These are phyloP conservation scores for Wilhelminamyces savonicus DNA, from an alignment of 805 yeast species.

Conservation along the genomic window DNA sequence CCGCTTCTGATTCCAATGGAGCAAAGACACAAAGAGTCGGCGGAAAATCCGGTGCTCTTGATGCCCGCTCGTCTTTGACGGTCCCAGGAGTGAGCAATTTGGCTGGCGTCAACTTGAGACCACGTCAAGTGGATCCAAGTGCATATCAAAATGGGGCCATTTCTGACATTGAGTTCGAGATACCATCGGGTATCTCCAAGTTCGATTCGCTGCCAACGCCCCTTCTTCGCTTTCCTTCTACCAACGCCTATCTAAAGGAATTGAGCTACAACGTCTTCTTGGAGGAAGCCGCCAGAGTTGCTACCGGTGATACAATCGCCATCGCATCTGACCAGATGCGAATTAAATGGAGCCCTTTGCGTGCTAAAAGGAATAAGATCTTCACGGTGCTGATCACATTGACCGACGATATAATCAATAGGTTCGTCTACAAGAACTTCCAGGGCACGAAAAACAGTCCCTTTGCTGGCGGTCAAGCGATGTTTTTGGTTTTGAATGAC, in stretches of 20 bases:
- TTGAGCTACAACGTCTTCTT: slow-evolving; percentile 56
- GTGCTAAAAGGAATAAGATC: slow-evolving; percentile 32
- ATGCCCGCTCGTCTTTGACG: too few relatives aligned
- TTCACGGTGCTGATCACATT: slow-evolving; percentile 36
- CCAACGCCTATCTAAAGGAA: slow-evolving; percentile 49
- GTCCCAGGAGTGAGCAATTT: too few relatives aligned
- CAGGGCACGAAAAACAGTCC: slow-evolving; percentile 52
- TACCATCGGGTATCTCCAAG: slow-evolving; percentile 23
- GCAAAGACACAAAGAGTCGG: not conserved
- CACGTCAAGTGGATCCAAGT: too few relatives aligned
- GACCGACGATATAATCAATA: slow-evolving; percentile 43
- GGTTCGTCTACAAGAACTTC: slow-evolving; percentile 45
- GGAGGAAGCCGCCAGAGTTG: slow-evolving; percentile 44
- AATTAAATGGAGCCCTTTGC: slow-evolving; percentile 46
- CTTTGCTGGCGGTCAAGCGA: slow-evolving; percentile 51
- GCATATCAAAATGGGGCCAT: too few relatives aligned
- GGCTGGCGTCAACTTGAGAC: too few relatives aligned
- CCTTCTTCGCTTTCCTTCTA: slow-evolving; percentile 40
- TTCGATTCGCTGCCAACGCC: slow-evolving; percentile 36
- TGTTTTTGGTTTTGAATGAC: slow-evolving; percentile 47
- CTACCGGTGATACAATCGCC: slow-evolving; percentile 33
- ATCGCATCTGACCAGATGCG: slow-evolving; percentile 36
- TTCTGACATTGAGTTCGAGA: too few relatives aligned
- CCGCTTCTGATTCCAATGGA: too few relatives aligned
- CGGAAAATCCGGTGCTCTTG: too few relatives aligned